Conservation (phyloP, 2,329 filamentous ascomycete genomes). For the Beauveria asiatica region DNA sequence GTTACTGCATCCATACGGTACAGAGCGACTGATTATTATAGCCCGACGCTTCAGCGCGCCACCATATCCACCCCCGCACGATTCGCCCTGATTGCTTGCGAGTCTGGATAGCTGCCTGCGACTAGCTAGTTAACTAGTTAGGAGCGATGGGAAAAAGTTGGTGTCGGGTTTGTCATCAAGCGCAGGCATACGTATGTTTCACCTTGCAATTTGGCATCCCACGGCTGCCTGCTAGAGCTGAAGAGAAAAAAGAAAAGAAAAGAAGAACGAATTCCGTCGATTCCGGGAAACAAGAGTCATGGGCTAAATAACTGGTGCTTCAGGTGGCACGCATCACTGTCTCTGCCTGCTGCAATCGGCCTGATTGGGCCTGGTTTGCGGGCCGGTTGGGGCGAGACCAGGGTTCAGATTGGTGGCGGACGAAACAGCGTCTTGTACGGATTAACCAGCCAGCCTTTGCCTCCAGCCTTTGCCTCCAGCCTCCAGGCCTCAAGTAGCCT, state of each 20-base stretch:
- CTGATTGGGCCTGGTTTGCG: neutral
- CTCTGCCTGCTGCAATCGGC: slow-evolving; percentile 8
- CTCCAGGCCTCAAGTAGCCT: too few species aligned
- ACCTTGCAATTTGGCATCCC: neutral
- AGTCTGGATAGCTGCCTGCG: neutral
- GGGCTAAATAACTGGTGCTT: neutral
- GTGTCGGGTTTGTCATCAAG: neutral
- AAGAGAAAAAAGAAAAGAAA: neutral
- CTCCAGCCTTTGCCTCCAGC: neutral
- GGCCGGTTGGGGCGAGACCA: neutral
- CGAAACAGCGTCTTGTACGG: neutral
- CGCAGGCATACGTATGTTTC: neutral
- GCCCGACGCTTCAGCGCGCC: neutral
- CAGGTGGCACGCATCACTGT: slow-evolving; percentile 7
- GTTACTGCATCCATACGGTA: neutral
- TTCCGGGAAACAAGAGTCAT: neutral
- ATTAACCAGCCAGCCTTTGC: neutral
- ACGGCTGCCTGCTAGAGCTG: neutral
- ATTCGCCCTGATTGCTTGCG: neutral
- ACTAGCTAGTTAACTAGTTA: neutral
- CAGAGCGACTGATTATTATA: neutral
- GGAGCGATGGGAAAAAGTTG: neutral
- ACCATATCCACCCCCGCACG: slow-evolving; percentile 5
- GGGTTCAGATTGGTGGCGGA: neutral
- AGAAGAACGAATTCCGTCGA: neutral